Evolutionary conservation across 1,139 yeast species (phyloP), one percentile per base, ranked within the genome.

Genomic region (Blastobotrys indianensis): DNA sequence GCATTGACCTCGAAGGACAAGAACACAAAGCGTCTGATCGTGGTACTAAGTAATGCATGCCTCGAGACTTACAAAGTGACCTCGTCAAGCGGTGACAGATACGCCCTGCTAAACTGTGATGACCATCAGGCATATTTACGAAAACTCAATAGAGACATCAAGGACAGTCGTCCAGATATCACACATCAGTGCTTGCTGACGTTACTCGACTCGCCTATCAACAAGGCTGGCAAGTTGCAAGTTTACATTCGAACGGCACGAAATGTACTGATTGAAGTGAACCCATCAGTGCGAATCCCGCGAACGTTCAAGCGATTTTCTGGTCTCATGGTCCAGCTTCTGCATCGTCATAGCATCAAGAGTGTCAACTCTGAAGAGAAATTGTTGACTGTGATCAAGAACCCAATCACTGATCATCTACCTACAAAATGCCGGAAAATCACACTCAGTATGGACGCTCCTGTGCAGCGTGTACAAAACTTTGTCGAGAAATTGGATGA

Each of bases 161-260:
- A 96, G 39, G 98, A 92, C 64, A 97, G 97, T 4, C 80, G 98
- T 67, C 98, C 98, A 16, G 98, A 92, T 66, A 92, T 92, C 60
- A 90, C 97, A 39, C 98, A 92, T 65, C 74, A 66, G 53, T 92
- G 98, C 72, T 77, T 92, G 45, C 74, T 92, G 64, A 92, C 98
- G 2, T 74, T 92, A 55, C 74, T 92, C 60, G 98, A 92, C 64
- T 86, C 96, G 11, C 98, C 98, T 37, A 85, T 92, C 61, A 94
- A 92, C 72, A 92, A 92, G 67, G 97, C 97, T 3, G 98, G 98
- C 7, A 86, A 81, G 65, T 75, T 92, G 53, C 98, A 92, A 68
- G 98, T 92, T 13, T 92, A 90, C 68, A 90, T 92, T 53, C 96
- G 87, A 58, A 92, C 98, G 2, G 94, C 96, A 12, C 78, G 94